Conservation (phyloP, 192 early-diverging fungal species). For the Anaeromyces robustus region DNA sequence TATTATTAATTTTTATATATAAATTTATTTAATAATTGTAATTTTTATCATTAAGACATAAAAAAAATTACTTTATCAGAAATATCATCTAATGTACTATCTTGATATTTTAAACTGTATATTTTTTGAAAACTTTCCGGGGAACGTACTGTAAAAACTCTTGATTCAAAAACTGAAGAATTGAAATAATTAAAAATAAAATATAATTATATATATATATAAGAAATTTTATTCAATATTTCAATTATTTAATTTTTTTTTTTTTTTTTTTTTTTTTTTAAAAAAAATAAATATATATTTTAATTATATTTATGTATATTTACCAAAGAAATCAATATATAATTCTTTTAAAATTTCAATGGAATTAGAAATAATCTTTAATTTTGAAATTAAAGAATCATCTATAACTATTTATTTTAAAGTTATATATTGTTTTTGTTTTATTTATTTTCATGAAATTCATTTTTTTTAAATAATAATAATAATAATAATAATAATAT, state of each 20-base stretch:
- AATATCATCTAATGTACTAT: constrained; percentile 9
- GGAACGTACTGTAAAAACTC: background rate
- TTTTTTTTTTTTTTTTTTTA: too few species aligned
- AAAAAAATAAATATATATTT: too few species aligned
- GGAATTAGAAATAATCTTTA: constrained; percentile 27
- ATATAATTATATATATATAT: too few species aligned
- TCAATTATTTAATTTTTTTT: background rate
- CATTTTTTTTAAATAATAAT: too few species aligned
- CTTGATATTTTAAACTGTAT: background rate
- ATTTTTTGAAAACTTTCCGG: background rate
- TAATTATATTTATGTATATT: too few species aligned
- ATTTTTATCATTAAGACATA: background rate
- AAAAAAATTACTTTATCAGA: constrained; percentile 30
- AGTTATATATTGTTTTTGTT: too few species aligned
- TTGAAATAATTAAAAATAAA: too few species aligned
- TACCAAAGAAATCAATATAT: constrained; percentile 71
- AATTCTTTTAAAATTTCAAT: constrained; percentile 58
- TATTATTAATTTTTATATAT: background rate
- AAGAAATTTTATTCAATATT: background rate
- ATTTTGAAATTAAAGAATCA: constrained; percentile 30
- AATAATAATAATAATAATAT: too few species aligned
- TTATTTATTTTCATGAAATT: too few species aligned
- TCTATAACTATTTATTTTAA: too few species aligned
- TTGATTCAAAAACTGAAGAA: background rate
- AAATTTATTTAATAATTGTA: background rate